Base-by-base conservation (phyloP, 2,329 filamentous ascomycete species). In the Arthrobotrys musiformis region DNA sequence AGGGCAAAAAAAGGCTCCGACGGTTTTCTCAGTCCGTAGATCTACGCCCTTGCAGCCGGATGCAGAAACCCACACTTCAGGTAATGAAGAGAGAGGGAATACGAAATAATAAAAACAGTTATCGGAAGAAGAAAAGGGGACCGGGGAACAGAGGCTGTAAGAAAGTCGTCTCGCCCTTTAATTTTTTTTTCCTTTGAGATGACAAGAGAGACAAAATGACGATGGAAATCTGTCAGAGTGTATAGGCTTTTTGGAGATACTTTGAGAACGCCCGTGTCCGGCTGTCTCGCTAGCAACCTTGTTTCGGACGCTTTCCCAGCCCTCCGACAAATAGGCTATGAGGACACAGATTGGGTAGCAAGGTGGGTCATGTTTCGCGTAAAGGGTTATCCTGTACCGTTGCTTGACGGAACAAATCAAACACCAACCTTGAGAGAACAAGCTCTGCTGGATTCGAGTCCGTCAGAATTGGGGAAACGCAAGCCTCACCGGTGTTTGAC, bases 381-480 rank as follows among this genome's bases (percentile, higher is more conserved):
- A 72, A 64, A 72, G 33, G 48, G 46, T 56, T 61, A 48, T 48
- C 22, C 48, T 58, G 56, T 46, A 40, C 64, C 58, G 64, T 26
- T 64, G 58, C 58, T 60, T 70, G 70, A 76, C 63, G 72, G 72
- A 64, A 67, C 35, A 33, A 76, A 69, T 64, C 64, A 60, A 64
- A 64, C 64, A 76, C 64, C 48, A 66, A 76, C 58, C 63, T 70
- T 52, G 48, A 62, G 48, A 62, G 28, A 69, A 42, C 26, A 64
- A 75, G 58, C 70, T 62, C 19, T 63, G 58, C 30, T 42, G 61
- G 61, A 33, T 61, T 54, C 42, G n/a, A 26, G 46, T 48, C 52
- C 48, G 69, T 60, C 64, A 69, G 64, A 60, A 60, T 69, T 44
- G 52, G 64, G 64, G 64, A 60, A 69, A 56, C 50, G 52, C 50